These are phyloP conservation scores for Naumovozyma castellii DNA, from an alignment of 805 yeast genomes.

Conservation along the genomic window DNA sequence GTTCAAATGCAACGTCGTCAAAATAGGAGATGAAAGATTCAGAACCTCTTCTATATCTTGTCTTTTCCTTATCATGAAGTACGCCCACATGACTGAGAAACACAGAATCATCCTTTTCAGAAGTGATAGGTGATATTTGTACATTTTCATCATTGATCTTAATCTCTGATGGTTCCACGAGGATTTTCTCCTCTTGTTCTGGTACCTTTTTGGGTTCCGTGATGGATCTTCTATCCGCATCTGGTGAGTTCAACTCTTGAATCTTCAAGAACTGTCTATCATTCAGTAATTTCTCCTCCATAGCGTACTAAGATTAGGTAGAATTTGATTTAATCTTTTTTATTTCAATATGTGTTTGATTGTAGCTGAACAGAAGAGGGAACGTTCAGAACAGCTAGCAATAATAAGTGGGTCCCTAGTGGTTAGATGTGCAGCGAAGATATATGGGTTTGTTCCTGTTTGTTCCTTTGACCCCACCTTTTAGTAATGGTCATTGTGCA, in stretches of 20 bases:
- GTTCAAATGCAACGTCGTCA: constrained; percentile 42
- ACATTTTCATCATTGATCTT: too few species aligned
- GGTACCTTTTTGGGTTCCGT: constrained; percentile 5
- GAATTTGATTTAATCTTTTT: neutral
- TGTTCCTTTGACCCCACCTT: too few species aligned
- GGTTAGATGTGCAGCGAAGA: too few species aligned
- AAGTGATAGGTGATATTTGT: too few species aligned
- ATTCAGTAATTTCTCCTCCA: constrained; percentile 3
- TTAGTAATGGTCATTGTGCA: too few species aligned
- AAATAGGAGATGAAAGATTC: constrained; percentile 40
- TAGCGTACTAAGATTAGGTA: neutral
- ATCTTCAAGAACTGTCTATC: constrained; percentile 13
- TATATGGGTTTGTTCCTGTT: too few species aligned
- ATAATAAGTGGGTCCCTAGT: too few species aligned
- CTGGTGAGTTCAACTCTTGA: constrained; percentile 12
- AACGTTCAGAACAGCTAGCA: too few species aligned
- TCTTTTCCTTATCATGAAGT: constrained; percentile 15
- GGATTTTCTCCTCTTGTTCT: neutral
- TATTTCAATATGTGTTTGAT: too few species aligned
- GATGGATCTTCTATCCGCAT: constrained; percentile 7
- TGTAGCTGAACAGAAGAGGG: too few species aligned
- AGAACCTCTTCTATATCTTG: constrained; percentile 15
- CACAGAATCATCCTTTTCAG: neutral
- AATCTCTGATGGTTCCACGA: too few species aligned
- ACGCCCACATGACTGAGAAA: constrained; percentile 8